These are phyloP conservation scores for Amanita brunnescens DNA, from an alignment of 768 basidiomycete genomes.

Conservation along the genomic window DNA sequence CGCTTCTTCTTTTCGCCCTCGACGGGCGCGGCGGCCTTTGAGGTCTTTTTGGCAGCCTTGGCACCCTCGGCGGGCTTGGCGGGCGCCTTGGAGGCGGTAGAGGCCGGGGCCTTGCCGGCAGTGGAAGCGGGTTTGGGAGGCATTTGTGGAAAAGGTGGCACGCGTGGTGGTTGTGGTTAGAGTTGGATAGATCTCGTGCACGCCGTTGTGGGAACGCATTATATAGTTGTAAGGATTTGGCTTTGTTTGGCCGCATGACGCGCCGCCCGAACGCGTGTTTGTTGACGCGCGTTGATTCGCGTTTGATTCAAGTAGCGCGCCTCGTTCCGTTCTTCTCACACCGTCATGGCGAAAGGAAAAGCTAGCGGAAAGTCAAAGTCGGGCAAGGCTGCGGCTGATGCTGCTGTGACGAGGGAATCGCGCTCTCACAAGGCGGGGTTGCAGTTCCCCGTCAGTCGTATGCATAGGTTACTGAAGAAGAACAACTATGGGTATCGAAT, in stretches of 20 bases:
- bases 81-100: constrained; percentile 64
- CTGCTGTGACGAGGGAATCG: constrained; percentile 38
- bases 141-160: constrained; percentile 27
- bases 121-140: constrained; percentile 74
- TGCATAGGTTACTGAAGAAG: constrained; percentile 66
- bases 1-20: constrained; percentile 84
- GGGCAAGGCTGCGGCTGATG: constrained; percentile 34
- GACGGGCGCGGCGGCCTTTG: constrained; percentile 52
- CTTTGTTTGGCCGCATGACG: constrained; percentile 21
- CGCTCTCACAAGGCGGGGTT: constrained; percentile 55
- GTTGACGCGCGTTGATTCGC: constrained; percentile 17
- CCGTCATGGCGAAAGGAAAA: constrained; percentile 28
- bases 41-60: constrained; percentile 78
- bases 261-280: constrained; percentile 27
- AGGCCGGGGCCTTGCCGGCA: constrained; percentile 75
- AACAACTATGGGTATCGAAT: constrained; percentile 71
- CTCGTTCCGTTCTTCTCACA: too few species aligned
- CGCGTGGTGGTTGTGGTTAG: constrained; percentile 16
- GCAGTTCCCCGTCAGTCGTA: constrained; percentile 75
- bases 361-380: constrained; percentile 33
- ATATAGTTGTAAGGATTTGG: constrained; percentile 28
- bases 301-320: too few species aligned
- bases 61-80: constrained; percentile 52
- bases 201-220: constrained; percentile 10
- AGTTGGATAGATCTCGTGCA: constrained; percentile 13